These are phyloP conservation scores for Geum urbanum DNA, from an alignment of 306 rosid genomes.

Conservation along the genomic window DNA sequence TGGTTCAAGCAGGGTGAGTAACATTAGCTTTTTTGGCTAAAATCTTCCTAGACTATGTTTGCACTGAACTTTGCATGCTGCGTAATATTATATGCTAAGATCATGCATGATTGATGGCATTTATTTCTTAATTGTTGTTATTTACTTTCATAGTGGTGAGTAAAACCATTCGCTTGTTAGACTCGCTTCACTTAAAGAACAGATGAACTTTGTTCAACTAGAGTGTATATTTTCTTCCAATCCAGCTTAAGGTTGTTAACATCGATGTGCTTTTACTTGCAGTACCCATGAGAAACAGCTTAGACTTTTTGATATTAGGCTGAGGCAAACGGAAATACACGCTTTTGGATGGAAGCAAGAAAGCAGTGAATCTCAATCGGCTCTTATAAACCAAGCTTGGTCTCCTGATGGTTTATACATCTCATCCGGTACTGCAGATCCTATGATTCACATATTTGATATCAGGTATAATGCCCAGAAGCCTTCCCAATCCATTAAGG, in stretches of 20 bases:
- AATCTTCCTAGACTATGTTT: background rate
- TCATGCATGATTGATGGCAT: background rate
- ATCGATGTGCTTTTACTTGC: constrained; percentile 21
- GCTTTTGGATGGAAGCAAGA: constrained; percentile 98
- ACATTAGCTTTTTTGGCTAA: constrained; percentile 12
- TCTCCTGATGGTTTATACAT: constrained; percentile 88
- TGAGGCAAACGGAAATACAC: constrained; percentile 79
- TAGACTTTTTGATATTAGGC: constrained; percentile 76
- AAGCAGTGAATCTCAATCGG: constrained; percentile 95
- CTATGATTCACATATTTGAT: constrained; percentile 86
- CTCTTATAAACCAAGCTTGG: constrained; percentile 94
- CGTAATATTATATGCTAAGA: background rate
- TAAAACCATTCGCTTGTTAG: background rate
- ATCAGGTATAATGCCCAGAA: constrained; percentile 58
- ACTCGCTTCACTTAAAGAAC: background rate
- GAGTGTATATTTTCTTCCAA: constrained; percentile 1
- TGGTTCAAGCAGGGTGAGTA: constrained; percentile 80
- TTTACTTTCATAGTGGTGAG: background rate
- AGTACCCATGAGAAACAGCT: constrained; percentile 89
- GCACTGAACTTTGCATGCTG: background rate
- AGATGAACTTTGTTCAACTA: background rate
- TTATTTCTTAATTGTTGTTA: background rate
- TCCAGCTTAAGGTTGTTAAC: constrained; percentile 1
- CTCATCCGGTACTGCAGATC: constrained; percentile 90
- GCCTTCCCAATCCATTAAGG: constrained; percentile 83